Conservation (phyloP, 1,284 basidiomycete species). For the Salmacisia buchloeana region DNA sequence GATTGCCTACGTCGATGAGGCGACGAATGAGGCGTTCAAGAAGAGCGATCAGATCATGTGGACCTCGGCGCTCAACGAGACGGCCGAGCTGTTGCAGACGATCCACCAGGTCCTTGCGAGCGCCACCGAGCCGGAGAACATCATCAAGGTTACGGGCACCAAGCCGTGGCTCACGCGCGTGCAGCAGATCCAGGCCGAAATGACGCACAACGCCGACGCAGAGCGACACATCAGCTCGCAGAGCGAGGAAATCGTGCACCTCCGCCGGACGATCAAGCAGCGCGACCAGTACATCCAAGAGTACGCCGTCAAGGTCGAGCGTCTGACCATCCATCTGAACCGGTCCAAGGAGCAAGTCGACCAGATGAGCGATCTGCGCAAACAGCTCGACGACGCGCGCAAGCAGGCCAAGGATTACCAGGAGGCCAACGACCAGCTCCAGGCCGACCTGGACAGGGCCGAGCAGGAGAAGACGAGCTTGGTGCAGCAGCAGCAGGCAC, state of each 20-base stretch:
- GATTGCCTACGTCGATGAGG: constrained; percentile 23
- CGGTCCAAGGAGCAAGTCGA: constrained; percentile 77
- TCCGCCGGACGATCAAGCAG: constrained; percentile 65
- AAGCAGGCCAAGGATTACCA: constrained; percentile 83
- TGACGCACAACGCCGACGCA: constrained; percentile 81
- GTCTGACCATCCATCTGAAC: constrained; percentile 88
- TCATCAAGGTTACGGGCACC: constrained; percentile 32
- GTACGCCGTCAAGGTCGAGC: constrained; percentile 80
- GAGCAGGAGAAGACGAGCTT: constrained; percentile 81
- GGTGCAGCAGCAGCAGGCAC: constrained; percentile 56
- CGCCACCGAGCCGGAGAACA: constrained; percentile 39
- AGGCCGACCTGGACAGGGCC: constrained; percentile 76
- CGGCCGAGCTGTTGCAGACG: constrained; percentile 15
- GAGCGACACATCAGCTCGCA: constrained; percentile 78
- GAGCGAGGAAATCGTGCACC: constrained; percentile 79
- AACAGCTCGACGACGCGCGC: constrained; percentile 69
- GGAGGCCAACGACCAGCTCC: constrained; percentile 86
- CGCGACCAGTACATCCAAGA: constrained; percentile 89
- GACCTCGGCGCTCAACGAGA: constrained; percentile 19
- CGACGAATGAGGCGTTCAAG: constrained; percentile 28
- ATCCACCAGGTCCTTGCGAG: constrained; percentile 30
- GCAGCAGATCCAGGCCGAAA: constrained; percentile 73
- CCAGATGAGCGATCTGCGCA: constrained; percentile 71
- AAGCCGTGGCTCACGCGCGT: constrained; percentile 81
- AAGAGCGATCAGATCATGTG: constrained; percentile 22